These are phyloP conservation scores for Plantago ovata DNA, from an alignment of 257 asterid species.

Conservation along the genomic window DNA sequence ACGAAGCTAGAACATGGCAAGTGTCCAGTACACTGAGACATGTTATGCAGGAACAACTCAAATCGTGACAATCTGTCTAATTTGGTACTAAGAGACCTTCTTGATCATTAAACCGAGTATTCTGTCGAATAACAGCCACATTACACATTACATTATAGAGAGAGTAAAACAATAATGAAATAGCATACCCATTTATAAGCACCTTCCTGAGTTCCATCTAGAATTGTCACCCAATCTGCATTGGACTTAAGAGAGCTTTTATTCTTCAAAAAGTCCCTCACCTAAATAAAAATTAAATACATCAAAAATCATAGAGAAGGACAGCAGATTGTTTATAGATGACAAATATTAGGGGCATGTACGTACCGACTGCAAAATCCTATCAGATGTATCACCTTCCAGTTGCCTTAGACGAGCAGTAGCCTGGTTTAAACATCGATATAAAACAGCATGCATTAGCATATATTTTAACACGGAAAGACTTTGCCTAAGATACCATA, in stretches of 20 bases:
- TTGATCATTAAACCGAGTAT: neutral
- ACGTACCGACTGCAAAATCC: slow-evolving; percentile 71
- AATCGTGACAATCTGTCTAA: slow-evolving; percentile 3
- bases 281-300: slow-evolving; percentile 37
- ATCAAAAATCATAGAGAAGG: slow-evolving; percentile 8
- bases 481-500: neutral
- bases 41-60: neutral
- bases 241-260: slow-evolving; percentile 57
- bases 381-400: slow-evolving; percentile 73
- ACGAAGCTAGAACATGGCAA: slow-evolving; percentile 1
- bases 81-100: neutral
- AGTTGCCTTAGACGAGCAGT: slow-evolving; percentile 85
- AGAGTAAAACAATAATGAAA: slow-evolving; percentile 6
- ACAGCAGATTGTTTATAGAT: neutral
- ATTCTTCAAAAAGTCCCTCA: slow-evolving; percentile 62
- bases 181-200: slow-evolving; percentile 76
- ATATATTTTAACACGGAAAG: too few species aligned
- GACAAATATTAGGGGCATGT: slow-evolving; percentile 17
- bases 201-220: slow-evolving; percentile 84
- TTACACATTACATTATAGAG: neutral
- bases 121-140: too few species aligned
- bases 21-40: slow-evolving; percentile 6
- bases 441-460: too few species aligned
- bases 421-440: slow-evolving; percentile 50
- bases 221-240: slow-evolving; percentile 62